Evolutionary conservation across 1,139 yeast genomes (phyloP).

Genomic region (Taiozyma onychis): DNA sequence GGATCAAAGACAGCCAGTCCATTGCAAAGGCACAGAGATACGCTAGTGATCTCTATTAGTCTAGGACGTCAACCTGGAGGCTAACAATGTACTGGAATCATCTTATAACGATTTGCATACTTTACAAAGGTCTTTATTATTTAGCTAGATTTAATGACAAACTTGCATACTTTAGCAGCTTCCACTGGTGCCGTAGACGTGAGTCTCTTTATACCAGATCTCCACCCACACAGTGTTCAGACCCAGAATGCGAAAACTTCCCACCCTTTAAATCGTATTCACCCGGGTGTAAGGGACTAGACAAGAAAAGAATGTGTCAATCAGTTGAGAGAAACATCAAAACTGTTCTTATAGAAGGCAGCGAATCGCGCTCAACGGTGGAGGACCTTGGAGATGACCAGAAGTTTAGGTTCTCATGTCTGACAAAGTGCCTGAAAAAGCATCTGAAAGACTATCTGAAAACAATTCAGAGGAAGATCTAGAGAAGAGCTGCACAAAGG

Average conservation of each 20-base stretch:
- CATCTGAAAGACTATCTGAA: not conserved
- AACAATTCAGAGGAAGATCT: not conserved
- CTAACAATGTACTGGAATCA: not conserved
- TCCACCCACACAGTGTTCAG: not conserved
- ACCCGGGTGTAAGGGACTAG: not conserved
- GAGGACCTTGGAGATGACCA: not conserved
- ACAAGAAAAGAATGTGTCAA: not conserved
- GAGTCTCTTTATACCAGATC: not conserved
- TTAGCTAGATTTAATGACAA: not conserved
- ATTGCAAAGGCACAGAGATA: not conserved
- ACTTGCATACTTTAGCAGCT: not conserved
- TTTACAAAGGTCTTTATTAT: not conserved
- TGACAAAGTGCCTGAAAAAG: not conserved
- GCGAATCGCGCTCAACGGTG: not conserved
- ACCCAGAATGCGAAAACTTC: not conserved
- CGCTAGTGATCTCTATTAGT: not conserved
- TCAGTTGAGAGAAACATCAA: not conserved
- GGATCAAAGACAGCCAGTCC: not conserved
- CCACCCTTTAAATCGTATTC: not conserved
- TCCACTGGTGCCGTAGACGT: not conserved
- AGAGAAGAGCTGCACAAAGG: not conserved
- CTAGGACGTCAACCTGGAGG: not conserved
- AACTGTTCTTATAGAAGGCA: not conserved
- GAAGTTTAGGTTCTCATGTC: not conserved
- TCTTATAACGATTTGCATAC: not conserved